Base-by-base conservation (phyloP, 192 early-diverging fungal genomes). In the Coemansia sp. region DNA sequence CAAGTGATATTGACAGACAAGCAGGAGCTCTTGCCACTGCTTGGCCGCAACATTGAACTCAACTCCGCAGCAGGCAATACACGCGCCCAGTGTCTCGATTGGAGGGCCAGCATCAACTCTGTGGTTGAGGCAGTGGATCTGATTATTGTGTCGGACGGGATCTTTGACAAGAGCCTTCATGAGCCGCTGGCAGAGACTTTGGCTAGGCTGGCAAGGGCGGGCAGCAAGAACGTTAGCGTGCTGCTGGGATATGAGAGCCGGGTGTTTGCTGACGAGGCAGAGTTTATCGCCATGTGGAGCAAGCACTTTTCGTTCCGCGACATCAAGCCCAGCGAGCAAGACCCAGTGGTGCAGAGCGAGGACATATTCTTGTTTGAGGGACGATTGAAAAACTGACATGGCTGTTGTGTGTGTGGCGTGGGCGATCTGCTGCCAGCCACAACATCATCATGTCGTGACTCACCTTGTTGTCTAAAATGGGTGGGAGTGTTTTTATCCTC, bases 311-410 rank as follows among this genome's bases (percentile, higher is more conserved):
- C 62, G 29, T 79, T 79, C 71, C 70, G 54, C 67, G 77, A 79
- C 22, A 79, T 79, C 67, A 79, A 79, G 77, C 77, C 71, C 9
- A 37, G 20, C 22, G 77, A 79, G 12, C 70, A 73, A 64, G 65
- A 79, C 39, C 64, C 62, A 11, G 64, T 70, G 35, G 64, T 62
- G 77, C 66, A 74, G 39, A 74, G 71, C 71, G 77, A 79, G 22
- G 77, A 79, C 40, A 79, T 79, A 8, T 79, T 59, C 37, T 1
- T 79, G 7, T 79, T 79, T n/a, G 71, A 65, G 1, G 56, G 56
- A 15, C 1, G 9, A 14, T 7, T 25, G 56, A 58, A 58, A n/a
- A 42, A 54, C 29, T 32, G 35, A 58, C 15, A 29, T 22, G 35
- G n/a, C n/a, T n/a, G n/a, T n/a, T n/a, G n/a, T n/a, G n/a, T n/a